A percentile compares a stretch with the other conserved stretches of the same genome.
phyloP scores from a whole-genome alignment of 768 basidiomycete genomes.

The Flagelloscypha sp. region DNA sequence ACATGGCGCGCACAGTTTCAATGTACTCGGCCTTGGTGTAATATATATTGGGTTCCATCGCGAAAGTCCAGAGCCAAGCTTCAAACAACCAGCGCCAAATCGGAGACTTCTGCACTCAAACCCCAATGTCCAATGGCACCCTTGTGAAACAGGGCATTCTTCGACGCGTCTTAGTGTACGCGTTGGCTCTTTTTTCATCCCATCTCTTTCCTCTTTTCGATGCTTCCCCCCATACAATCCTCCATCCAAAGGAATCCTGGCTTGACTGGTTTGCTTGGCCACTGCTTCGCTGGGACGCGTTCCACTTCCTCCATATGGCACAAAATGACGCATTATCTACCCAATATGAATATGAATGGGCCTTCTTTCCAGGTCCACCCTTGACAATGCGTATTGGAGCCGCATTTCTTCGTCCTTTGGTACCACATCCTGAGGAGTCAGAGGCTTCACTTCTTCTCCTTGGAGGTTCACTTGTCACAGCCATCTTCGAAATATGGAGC shows the following conservation, averaged over 20 bases:
- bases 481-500: too few species aligned
- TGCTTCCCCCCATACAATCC: constrained; percentile 9
- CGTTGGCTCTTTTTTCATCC: too few species aligned
- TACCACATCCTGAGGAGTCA: neutral
- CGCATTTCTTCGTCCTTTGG: constrained; percentile 13
- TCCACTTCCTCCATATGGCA: constrained; percentile 75
- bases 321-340: constrained; percentile 42
- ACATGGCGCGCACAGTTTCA: constrained; percentile 57
- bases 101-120: too few species aligned
- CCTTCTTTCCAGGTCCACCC: constrained; percentile 73
- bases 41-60: constrained; percentile 68
- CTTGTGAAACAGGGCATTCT: too few species aligned
- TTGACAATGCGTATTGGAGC: constrained; percentile 38
- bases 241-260: constrained; percentile 3
- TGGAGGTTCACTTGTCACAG: too few species aligned
- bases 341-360: constrained; percentile 74
- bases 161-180: too few species aligned
- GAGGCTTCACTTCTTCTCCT: too few species aligned
- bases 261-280: too few species aligned
- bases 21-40: constrained; percentile 82
- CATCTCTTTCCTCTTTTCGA: constrained; percentile 10
- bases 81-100: too few species aligned
- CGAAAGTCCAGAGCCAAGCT: constrained; percentile 1
- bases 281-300: constrained; percentile 78
- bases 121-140: too few species aligned